Base-by-base conservation (phyloP, 805 yeast genomes). In the Saccharomycopsis schoenii region DNA sequence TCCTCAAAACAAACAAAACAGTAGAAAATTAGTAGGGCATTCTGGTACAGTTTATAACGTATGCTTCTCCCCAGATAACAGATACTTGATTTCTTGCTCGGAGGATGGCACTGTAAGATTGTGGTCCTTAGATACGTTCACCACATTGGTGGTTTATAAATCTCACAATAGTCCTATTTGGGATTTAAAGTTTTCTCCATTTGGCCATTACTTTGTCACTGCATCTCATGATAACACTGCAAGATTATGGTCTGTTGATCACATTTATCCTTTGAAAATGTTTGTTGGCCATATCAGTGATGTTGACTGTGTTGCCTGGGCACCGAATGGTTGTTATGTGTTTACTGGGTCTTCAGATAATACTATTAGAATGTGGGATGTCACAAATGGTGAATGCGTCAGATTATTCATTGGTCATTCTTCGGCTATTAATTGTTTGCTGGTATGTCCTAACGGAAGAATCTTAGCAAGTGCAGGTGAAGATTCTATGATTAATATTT, bases 141-240 rank as follows among this genome's bases (percentile, higher is more conserved):
- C 96, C 0, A 85, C 96, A 1, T 77, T 94, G 57, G 99, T 94
- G 1, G 82, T 91, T n/a, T 94, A 94, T 74, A 90, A 89, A 71
- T 97, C 98, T 9, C 99, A 94, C 70, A 89, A 85, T 68, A 96
- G 89, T 67, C 98, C 99, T 0, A 88, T 94, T 34, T 94, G 99
- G 99, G 98, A 94, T 71, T 97, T 94, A 8, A 82, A 87, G 67
- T 94, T 90, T 69, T 85, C 96, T 1, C 99, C 99, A 1, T 76
- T 88, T 68, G 99, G 99, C 4, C 98, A 94, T 74, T 94, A 94
- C 74, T 94, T 94, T 73, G 97, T 96, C n/a, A 92, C 97, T 0
- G 97, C 96, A 0, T 89, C 97, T 1, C 97, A 92, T 70, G 99
- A 94, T 71, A 97, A 92, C 72, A 94, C 99, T 0, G 98, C 98